Percentiles rank a stretch among this genome's conserved stretches.
Evolutionary conservation across 805 yeast genomes (phyloP).

Genomic region (Yamadazyma philogaea): DNA sequence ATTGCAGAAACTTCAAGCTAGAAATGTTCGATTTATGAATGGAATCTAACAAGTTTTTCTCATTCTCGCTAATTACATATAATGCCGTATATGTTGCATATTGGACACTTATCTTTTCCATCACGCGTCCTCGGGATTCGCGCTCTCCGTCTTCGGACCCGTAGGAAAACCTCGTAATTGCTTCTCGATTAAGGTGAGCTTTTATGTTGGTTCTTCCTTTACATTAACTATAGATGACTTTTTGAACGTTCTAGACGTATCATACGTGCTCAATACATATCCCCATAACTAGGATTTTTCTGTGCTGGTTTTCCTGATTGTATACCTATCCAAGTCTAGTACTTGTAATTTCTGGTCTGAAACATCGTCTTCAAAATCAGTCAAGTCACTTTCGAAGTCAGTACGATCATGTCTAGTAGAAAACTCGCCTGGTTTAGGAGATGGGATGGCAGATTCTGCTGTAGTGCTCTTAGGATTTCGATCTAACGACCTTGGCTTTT

Average conservation of each 20-base stretch:
- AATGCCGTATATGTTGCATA: conserved; percentile 2
- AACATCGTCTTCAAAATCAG: conserved; percentile 24
- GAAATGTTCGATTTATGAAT: background rate
- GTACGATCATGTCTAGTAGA: conserved; percentile 3
- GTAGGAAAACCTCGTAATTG: background rate
- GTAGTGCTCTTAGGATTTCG: background rate
- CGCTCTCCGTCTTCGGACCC: conserved; percentile 1
- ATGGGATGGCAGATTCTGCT: conserved; percentile 1
- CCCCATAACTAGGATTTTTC: background rate
- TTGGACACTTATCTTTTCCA: conserved; percentile 8
- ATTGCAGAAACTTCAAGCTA: background rate
- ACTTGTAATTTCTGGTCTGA: conserved; percentile 9
- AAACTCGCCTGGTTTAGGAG: background rate
- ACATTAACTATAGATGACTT: no score
- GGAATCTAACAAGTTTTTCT: background rate
- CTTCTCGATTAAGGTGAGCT: background rate
- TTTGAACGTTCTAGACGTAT: background rate
- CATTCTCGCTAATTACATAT: background rate
- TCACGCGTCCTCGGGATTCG: conserved; percentile 6
- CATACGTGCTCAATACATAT: background rate
- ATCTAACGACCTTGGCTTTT: background rate
- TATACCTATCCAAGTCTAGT: conserved; percentile 3
- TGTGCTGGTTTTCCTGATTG: conserved; percentile 2
- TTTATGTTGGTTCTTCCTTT: no score
- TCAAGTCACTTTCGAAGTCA: conserved; percentile 22